phyloP scores from a whole-genome alignment of 75 land plant species.

The Picea sitchensis region DNA sequence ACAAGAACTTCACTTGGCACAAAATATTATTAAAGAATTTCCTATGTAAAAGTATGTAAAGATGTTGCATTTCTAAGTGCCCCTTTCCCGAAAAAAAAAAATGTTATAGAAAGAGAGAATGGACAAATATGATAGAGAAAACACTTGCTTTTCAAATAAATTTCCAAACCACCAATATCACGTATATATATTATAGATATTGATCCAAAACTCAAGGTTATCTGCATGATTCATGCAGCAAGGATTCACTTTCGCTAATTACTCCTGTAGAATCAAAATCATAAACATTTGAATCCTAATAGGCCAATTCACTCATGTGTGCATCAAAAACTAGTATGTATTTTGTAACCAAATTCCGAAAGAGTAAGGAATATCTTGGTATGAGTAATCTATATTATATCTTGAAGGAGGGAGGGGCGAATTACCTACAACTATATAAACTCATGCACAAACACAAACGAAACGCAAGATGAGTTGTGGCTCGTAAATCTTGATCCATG shows the following conservation, averaged over 20 bases:
- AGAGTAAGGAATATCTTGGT: neutral
- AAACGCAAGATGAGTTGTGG: no score
- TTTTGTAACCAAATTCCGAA: neutral
- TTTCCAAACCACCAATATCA: neutral
- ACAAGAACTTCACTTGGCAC: neutral
- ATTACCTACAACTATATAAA: no score
- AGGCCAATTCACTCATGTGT: neutral
- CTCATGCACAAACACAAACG: no score
- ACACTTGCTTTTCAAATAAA: neutral
- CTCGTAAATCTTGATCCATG: no score
- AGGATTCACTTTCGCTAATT: conserved; percentile 73
- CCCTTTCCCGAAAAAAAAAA: neutral
- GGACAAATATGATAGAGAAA: neutral
- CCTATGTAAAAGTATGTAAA: neutral
- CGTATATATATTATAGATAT: conserved; percentile 81
- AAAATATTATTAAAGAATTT: neutral
- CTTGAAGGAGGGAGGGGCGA: no score
- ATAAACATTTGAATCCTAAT: neutral
- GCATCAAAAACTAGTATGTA: neutral
- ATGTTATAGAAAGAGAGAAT: neutral
- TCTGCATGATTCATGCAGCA: conserved; percentile 45
- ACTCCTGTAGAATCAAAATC: conserved; percentile 50
- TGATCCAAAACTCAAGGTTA: conserved; percentile 92
- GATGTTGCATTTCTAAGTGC: neutral
- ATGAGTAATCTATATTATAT: neutral